phyloP scores from a whole-genome alignment of 345 rosid species.

The Ceriops decandra region DNA sequence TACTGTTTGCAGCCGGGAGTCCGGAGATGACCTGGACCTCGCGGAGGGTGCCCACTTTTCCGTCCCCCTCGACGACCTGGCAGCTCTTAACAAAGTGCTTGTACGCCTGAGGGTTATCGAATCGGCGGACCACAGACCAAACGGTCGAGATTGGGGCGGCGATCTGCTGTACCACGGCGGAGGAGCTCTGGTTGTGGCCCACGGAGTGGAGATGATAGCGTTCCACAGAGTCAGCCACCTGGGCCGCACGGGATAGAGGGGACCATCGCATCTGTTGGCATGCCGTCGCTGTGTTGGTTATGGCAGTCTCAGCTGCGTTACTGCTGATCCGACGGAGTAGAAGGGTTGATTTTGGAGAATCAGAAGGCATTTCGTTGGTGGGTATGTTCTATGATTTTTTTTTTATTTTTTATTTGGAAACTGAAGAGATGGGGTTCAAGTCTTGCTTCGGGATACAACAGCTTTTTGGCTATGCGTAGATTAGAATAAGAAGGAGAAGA shows the following conservation, averaged over 20 bases:
- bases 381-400: too few species aligned
- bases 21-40: conserved; percentile 35
- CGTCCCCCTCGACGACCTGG: conserved; percentile 29
- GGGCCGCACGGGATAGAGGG: conserved; percentile 21
- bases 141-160: conserved; percentile 34
- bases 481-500: not conserved
- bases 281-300: not conserved
- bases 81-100: conserved; percentile 37
- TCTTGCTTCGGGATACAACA: not conserved
- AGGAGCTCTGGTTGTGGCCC: conserved; percentile 36
- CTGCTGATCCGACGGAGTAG: conserved; percentile 29
- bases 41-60: conserved; percentile 32
- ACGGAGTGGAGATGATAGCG: conserved; percentile 22
- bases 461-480: not conserved
- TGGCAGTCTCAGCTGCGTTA: conserved; percentile 5
- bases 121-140: conserved; percentile 30
- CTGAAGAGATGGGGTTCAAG: not conserved
- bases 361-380: conserved; percentile 24
- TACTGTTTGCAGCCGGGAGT: conserved; percentile 30
- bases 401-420: not conserved
- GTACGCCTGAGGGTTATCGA: conserved; percentile 36
- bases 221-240: conserved; percentile 21
- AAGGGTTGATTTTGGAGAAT: conserved; percentile 29
- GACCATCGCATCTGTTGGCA: conserved; percentile 25
- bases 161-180: conserved; percentile 32